Evolutionary conservation across 164 flowering plant genomes (phyloP), one percentile per base, ranked within the genome.

Genomic region (Chimonanthus salicifolius): DNA sequence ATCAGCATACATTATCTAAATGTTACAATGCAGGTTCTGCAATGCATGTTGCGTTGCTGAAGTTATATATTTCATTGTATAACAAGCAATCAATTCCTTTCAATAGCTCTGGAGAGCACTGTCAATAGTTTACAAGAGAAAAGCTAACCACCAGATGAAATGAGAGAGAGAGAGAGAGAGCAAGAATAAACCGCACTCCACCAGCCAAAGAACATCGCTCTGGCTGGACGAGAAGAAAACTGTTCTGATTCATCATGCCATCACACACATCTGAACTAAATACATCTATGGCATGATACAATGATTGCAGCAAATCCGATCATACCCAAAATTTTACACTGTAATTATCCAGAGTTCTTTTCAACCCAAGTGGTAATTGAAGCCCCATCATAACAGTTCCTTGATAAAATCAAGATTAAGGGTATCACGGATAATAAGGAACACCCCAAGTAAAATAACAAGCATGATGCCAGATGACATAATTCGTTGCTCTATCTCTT

Each of bases 391-490:
- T 80, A 90, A 85, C 80, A 95, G 47, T 20, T 91, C 97, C 79
- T 83, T 89, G 74, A 95, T 83, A 76, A 95, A 89, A 72, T 91
- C 97, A 71, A 95, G 96, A 75, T 92, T 95, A 58, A 95, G 86
- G 0, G 98, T 95, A 78, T 95, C 99, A 15, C 92, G 87, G 1
- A 95, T 74, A 49, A 91, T 84, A 58, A 95, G 96, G 72, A 83
- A 90, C 11, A 93, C 6, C 7, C 99, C 99, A 47, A 91, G 87
- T 62, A 88, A 73, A 67, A 89, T 5, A 63, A 95, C 98, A 64
- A 89, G 75, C 87, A 82, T 89, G 67, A 95, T 88, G 69, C 99
- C 99, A 3, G 98, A 92, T 46, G 98, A 93, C 96, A 88, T 91
- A 58, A 93, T 92, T 65, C 88, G 75, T 82, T 95, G 99, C 86